Evolutionary conservation across 352 stramenopile species (phyloP).

Genomic region (Phytophthora europaea): DNA sequence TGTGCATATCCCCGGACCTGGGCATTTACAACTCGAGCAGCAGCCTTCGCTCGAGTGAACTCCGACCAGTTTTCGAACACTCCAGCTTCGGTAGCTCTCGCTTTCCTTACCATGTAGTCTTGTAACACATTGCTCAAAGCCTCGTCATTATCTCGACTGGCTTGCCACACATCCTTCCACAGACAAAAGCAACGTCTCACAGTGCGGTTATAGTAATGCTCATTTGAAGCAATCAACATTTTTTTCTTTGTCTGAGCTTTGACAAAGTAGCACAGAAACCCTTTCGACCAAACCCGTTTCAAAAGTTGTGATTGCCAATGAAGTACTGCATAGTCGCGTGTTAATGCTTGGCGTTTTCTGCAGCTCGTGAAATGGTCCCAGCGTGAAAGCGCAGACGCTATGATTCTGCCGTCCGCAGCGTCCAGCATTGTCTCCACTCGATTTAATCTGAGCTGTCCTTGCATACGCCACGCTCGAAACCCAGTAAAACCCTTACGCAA

Average conservation of each 20-base stretch:
- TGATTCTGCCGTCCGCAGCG: constrained; percentile 11
- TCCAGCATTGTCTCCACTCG: constrained; percentile 31
- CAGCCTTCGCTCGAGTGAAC: constrained; percentile 31
- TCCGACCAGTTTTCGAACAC: constrained; percentile 35
- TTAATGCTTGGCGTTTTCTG: constrained; percentile 29
- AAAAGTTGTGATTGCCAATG: constrained; percentile 30
- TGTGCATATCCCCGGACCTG: constrained; percentile 45
- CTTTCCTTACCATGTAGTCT: constrained; percentile 10
- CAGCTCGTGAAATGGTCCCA: constrained; percentile 37
- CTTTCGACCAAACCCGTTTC: constrained; percentile 35
- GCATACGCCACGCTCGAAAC: constrained; percentile 21
- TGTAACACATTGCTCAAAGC: constrained; percentile 8
- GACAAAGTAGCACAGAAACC: constrained; percentile 24
- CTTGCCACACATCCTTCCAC: constrained; percentile 31
- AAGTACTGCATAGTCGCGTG: constrained; percentile 16
- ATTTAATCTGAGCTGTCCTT: constrained; percentile 17
- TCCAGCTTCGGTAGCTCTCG: not conserved
- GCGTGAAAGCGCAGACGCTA: constrained; percentile 19
- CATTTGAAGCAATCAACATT: not conserved
- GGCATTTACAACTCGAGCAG: constrained; percentile 39
- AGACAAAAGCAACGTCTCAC: constrained; percentile 20
- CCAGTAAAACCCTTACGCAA: constrained; percentile 28
- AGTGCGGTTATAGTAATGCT: constrained; percentile 8
- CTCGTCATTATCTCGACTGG: constrained; percentile 13
- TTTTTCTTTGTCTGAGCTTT: constrained; percentile 20